These are phyloP conservation scores for Penicillium verhagenii DNA, from an alignment of 495 filamentous ascomycete species.

Conservation along the genomic window DNA sequence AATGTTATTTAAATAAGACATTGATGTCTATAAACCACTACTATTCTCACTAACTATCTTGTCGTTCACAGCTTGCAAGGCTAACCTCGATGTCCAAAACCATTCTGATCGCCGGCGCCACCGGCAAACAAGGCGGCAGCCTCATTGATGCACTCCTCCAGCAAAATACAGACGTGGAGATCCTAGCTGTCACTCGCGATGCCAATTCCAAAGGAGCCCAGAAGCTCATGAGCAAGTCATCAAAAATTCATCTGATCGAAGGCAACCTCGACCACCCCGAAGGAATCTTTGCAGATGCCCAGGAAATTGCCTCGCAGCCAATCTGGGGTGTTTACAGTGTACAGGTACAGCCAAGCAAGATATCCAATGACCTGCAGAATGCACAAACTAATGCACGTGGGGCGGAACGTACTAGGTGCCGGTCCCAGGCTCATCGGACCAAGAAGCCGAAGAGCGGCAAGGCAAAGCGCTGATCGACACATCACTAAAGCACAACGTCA, in stretches of 20 bases:
- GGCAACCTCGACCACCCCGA: constrained; percentile 54
- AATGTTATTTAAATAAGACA: too few relatives aligned
- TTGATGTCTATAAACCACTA: background rate
- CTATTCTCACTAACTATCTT: background rate
- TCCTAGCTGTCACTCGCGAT: constrained; percentile 70
- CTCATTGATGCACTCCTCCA: constrained; percentile 57
- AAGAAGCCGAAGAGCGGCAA: constrained; percentile 52
- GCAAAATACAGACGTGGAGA: constrained; percentile 48
- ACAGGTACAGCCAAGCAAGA: constrained; percentile 31
- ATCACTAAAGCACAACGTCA: constrained; percentile 54
- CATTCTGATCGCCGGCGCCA: constrained; percentile 69
- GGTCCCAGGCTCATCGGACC: constrained; percentile 23
- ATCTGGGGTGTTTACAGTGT: constrained; percentile 55
- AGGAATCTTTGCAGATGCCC: constrained; percentile 52
- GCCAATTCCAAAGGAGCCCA: constrained; percentile 51
- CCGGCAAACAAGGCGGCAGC: constrained; percentile 63
- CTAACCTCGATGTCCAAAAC: background rate
- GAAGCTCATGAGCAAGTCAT: constrained; percentile 42
- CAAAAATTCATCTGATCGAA: constrained; percentile 52
- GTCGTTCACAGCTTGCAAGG: background rate
- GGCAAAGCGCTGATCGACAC: constrained; percentile 62
- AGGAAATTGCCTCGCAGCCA: constrained; percentile 35
- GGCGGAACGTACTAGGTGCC: background rate
- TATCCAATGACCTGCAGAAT: constrained; percentile 30
- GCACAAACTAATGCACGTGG: background rate